Evolutionary conservation across 2,329 filamentous ascomycete genomes (phyloP).

Genomic region (Colletotrichum lupini): DNA sequence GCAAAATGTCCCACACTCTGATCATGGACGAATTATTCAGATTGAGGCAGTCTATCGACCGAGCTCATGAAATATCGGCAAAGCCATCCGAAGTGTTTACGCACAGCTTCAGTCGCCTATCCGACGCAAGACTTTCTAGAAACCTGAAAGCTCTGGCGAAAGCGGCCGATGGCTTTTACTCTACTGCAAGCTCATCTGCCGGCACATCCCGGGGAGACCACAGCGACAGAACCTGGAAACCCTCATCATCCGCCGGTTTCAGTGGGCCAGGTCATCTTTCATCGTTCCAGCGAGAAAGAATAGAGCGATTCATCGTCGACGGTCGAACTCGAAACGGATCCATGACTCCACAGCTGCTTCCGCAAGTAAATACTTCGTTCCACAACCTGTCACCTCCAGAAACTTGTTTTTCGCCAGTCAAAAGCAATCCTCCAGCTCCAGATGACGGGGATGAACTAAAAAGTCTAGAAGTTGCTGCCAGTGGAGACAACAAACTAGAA

Average conservation of each 20-base stretch:
- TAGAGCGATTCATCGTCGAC: slow-evolving; percentile 33
- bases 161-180: slow-evolving; percentile 41
- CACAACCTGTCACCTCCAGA: not conserved
- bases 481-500: not conserved
- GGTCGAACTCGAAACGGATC: not conserved
- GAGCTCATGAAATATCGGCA: slow-evolving; percentile 36
- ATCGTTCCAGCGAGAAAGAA: slow-evolving; percentile 32
- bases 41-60: slow-evolving; percentile 38
- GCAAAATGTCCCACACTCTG: slow-evolving; percentile 34
- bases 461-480: slow-evolving; percentile 7
- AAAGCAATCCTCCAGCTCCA: not conserved
- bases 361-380: not conserved
- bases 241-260: slow-evolving; percentile 6
- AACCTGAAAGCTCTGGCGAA: slow-evolving; percentile 40
- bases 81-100: slow-evolving; percentile 28
- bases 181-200: slow-evolving; percentile 39
- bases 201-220: slow-evolving; percentile 31
- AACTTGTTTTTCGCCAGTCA: not conserved
- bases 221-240: slow-evolving; percentile 16
- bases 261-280: slow-evolving; percentile 35
- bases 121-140: slow-evolving; percentile 29
- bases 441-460: not conserved
- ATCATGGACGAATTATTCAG: slow-evolving; percentile 36
- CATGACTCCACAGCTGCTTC: not conserved
- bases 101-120: not conserved